Evolutionary conservation across 345 rosid genomes (phyloP), one percentile per base, ranked within the genome.

Genomic region (Limnanthes douglasii): DNA sequence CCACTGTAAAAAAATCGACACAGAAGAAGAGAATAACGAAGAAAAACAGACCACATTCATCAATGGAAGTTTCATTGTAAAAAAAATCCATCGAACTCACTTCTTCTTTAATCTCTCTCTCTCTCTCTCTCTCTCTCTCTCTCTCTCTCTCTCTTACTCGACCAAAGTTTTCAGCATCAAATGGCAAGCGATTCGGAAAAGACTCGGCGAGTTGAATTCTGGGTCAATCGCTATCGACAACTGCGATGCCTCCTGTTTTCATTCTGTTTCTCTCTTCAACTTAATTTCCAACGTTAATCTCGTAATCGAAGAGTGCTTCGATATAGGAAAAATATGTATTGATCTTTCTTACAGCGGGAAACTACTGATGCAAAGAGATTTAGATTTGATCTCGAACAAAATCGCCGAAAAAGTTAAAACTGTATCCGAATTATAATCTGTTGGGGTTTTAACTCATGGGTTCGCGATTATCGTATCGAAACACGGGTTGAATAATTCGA

Each of bases 311-410:
- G 74, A 68, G 30, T 67, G 84, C 26, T 44, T 28, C 50, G 78
- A 66, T 59, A 84, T 79, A 26, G 95, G 84, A 6, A 56, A 73
- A 30, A 56, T 69, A 9, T 90, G 98, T 41, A 53, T 72, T 41
- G 75, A 75, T 62, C 62, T 72, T 39, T 64, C 84, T 4, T 83
- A 61, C 69, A 65, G 70, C 35, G 98, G 98, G 11, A 83, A 83
- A 82, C 92, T 90, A 10, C 54, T 83, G 69, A 90, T 90, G 98
- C 95, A 90, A 65, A 83, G 95, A 39, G 86, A 84, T 60, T 59
- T 90, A 38, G 95, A 90, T 50, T 60, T 73, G 2, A 35, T 80
- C 34, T 64, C 71, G 0, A 50, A 70, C 0, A 90, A 59, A 43
- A 58, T 84, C 23, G 88, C 75, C 28, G 34, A 30, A 0, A 78